Base-by-base conservation (phyloP, 805 yeast species). In the Candida adriatica region DNA sequence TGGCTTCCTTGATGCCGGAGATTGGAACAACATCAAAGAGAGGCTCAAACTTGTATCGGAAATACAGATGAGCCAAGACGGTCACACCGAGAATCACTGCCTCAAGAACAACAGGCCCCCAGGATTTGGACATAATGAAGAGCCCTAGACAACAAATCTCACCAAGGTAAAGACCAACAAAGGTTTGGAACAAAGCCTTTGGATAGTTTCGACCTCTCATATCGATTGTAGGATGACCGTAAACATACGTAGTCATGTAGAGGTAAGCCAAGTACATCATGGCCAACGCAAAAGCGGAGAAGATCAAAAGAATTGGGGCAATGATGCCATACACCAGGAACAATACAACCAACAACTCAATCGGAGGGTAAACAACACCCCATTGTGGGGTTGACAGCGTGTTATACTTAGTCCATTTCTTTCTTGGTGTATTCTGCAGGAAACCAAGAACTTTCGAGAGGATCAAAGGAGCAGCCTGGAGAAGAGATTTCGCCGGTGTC, bases 391-490 rank as follows among this genome's bases (percentile, higher is more conserved):
- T 66, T 9, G 75, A 68, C 45, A 90, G 63, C 2, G 64, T 67
- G 53, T 73, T 74, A 53, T 59, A 73, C 50, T 95, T 75, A 38
- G 57, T 73, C 96, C 96, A 90, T 63, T 80, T 83, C 59, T 85
- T 79, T 61, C 97, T 77, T 39, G 97, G 97, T 6, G 97, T 86
- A 33, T 71, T 68, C 55, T 87, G 95, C 39, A 92, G 68, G 15
- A 86, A 38, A 18, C 92, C 84, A 37, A 88, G 63, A 22, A 80
- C 61, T 51, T 81, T 77, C 31, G 82, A 77, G 42, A 88, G 63
- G 33, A 83, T 67, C 48, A 92, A 64, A 3, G 77, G 72, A 24
- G 79, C 87, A 34, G 85, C 56, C 59, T 86, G 96, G 37, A 84
- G 68, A 31, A 92, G 58, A 20, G 76, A 62, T 39, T 84, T 85